phyloP scores from a whole-genome alignment of 2,329 filamentous ascomycete species.

The Bipolaris gigantea region DNA sequence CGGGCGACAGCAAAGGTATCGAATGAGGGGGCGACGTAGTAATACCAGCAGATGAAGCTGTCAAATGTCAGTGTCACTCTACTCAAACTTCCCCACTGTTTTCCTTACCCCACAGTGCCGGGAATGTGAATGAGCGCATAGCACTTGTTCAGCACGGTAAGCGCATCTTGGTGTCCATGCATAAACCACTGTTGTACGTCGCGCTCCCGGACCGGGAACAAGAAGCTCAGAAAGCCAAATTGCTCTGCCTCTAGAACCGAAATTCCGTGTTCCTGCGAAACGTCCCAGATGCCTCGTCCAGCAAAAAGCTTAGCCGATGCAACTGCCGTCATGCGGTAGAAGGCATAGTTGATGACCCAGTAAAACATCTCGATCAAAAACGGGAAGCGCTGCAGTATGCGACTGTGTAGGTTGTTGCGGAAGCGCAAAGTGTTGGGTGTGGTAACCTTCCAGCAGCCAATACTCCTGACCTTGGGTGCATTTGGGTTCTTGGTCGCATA shows the following conservation, averaged over 20 bases:
- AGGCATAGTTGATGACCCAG: slow-evolving; percentile 67
- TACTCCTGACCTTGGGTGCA: slow-evolving; percentile 54
- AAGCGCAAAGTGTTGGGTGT: slow-evolving; percentile 66
- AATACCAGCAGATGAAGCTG: slow-evolving; percentile 67
- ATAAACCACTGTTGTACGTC: slow-evolving; percentile 62
- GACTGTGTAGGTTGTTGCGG: slow-evolving; percentile 61
- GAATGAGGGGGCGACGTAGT: slow-evolving; percentile 59
- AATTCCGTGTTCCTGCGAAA: slow-evolving; percentile 59
- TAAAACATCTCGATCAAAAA: slow-evolving; percentile 76
- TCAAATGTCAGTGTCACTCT: slow-evolving; percentile 17
- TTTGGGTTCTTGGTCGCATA: slow-evolving; percentile 42
- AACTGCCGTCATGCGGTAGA: slow-evolving; percentile 63
- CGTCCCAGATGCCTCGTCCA: slow-evolving; percentile 57
- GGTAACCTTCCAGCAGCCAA: slow-evolving; percentile 54
- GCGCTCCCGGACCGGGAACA: slow-evolving; percentile 58
- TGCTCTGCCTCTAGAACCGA: slow-evolving; percentile 60
- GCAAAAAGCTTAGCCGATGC: slow-evolving; percentile 57
- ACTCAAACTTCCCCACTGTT: neutral
- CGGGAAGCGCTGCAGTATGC: slow-evolving; percentile 67
- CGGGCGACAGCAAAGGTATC: slow-evolving; percentile 49
- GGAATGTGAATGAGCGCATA: slow-evolving; percentile 65
- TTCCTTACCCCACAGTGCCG: slow-evolving; percentile 58
- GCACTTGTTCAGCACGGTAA: slow-evolving; percentile 60
- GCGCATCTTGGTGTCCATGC: slow-evolving; percentile 54
- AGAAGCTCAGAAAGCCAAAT: slow-evolving; percentile 52